A percentile compares a stretch with the other conserved stretches of the same genome.
Conservation (phyloP, 148 eudicot species). For the Gaultheria prostrata region DNA sequence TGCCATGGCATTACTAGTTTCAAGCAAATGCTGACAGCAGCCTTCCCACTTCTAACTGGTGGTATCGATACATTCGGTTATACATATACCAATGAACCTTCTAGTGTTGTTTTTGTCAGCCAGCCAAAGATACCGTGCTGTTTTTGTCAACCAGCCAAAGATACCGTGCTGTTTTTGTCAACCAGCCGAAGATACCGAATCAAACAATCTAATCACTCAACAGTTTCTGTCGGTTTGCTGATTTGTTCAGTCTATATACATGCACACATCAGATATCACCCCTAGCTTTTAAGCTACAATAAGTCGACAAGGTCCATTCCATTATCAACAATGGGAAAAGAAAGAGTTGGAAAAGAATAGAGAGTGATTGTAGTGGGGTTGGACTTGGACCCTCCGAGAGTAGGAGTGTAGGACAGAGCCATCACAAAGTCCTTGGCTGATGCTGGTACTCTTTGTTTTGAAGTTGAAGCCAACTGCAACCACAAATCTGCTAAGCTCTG, state of each 20-base stretch:
- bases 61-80: background rate
- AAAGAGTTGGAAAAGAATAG: background rate
- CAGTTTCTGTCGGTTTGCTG: background rate
- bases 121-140: background rate
- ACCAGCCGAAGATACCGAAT: background rate
- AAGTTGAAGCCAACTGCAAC: conserved; percentile 43
- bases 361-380: background rate
- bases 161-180: background rate
- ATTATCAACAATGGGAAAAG: background rate
- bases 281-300: background rate
- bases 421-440: conserved; percentile 78
- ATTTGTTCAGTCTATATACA: background rate
- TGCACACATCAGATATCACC: background rate
- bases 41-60: background rate
- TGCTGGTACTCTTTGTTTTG: conserved; percentile 38
- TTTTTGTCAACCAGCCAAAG: background rate
- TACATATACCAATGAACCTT: background rate
- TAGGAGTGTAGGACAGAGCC: conserved; percentile 56
- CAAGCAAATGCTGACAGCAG: background rate
- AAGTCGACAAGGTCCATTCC: background rate
- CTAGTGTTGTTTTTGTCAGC: background rate
- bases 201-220: background rate
- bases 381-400: conserved; percentile 30
- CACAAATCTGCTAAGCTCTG: conserved; percentile 60
- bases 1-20: background rate